phyloP scores from a whole-genome alignment of 2,329 filamentous ascomycete species.

The Botryotinia globosa region DNA sequence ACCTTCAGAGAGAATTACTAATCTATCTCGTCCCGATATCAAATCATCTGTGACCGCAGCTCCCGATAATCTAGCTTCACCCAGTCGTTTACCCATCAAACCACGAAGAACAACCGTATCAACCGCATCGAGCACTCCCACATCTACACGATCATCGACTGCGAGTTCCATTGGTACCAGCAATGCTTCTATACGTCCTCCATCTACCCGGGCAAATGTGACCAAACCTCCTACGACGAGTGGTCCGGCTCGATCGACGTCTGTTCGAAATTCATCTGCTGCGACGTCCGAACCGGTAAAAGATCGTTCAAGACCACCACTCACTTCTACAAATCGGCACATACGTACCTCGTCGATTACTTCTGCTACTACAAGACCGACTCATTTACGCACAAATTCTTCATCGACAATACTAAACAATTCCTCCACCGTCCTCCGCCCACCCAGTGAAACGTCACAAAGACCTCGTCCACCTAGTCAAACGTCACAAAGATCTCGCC shows the following conservation, averaged over 20 bases:
- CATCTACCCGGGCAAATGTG: slow-evolving; percentile 27
- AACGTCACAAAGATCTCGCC: slow-evolving; percentile 7
- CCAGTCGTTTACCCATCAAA: slow-evolving; percentile 38
- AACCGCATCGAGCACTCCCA: slow-evolving; percentile 7
- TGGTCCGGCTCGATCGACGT: slow-evolving; percentile 30
- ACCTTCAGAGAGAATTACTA: slow-evolving; percentile 26
- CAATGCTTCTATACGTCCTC: slow-evolving; percentile 33
- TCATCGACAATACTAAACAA: slow-evolving; percentile 29
- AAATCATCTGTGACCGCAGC: background rate
- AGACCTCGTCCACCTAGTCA: slow-evolving; percentile 23
- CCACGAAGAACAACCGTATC: slow-evolving; percentile 30
- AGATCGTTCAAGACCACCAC: slow-evolving; percentile 22
- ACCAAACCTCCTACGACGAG: slow-evolving; percentile 26
- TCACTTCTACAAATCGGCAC: slow-evolving; percentile 29
- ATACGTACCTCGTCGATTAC: slow-evolving; percentile 30
- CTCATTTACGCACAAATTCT: slow-evolving; percentile 34
- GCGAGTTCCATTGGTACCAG: slow-evolving; percentile 26
- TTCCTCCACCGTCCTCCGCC: slow-evolving; percentile 28
- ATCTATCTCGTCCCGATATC: slow-evolving; percentile 16
- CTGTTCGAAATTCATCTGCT: slow-evolving; percentile 24
- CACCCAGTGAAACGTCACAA: slow-evolving; percentile 21
- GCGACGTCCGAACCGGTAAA: slow-evolving; percentile 20
- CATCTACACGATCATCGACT: slow-evolving; percentile 28
- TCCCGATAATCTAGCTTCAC: slow-evolving; percentile 25
- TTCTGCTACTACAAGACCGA: slow-evolving; percentile 20